A percentile compares a stretch with the other conserved stretches of the same genome.
These are phyloP conservation scores for Penicillium longicatenatum DNA, from an alignment of 495 filamentous ascomycete genomes.

Conservation along the genomic window DNA sequence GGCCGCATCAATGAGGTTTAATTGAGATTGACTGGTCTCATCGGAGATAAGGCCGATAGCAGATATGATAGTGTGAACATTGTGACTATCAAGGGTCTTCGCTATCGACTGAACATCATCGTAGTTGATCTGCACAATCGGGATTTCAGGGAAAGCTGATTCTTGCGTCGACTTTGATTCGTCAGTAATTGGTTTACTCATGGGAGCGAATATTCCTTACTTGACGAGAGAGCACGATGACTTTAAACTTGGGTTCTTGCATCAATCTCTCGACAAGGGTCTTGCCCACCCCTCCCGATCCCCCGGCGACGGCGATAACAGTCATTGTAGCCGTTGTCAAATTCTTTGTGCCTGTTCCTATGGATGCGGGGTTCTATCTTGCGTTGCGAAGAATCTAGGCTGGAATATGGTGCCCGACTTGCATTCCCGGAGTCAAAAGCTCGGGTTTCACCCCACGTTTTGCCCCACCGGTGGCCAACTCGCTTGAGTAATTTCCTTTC, in stretches of 20 bases:
- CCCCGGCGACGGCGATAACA: slow-evolving; percentile 55
- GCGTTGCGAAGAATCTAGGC: not conserved
- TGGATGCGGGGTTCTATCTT: not conserved
- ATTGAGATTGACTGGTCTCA: slow-evolving; percentile 36
- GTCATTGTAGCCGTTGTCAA: slow-evolving; percentile 25
- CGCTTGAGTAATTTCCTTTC: not conserved
- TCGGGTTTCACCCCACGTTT: slow-evolving; percentile 10
- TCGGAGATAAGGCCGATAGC: slow-evolving; percentile 40
- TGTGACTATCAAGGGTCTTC: slow-evolving; percentile 45
- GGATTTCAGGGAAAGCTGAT: slow-evolving; percentile 2
- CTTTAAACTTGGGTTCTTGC: slow-evolving; percentile 37
- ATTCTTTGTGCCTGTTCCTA: not conserved
- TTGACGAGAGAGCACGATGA: slow-evolving; percentile 46
- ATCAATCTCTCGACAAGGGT: slow-evolving; percentile 51
- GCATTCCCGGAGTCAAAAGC: slow-evolving; percentile 2
- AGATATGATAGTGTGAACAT: slow-evolving; percentile 56
- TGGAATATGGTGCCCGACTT: not conserved
- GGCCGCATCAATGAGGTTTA: slow-evolving; percentile 53
- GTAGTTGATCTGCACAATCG: slow-evolving; percentile 44
- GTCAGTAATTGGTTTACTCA: not conserved
- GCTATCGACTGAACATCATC: slow-evolving; percentile 36
- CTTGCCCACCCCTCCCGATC: slow-evolving; percentile 53
- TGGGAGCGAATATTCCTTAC: slow-evolving; percentile 10
- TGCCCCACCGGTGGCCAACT: slow-evolving; percentile 14
- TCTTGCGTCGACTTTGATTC: not conserved